phyloP scores from a whole-genome alignment of 1,284 basidiomycete genomes.

The Microbotryum lychnidis-dioicae region DNA sequence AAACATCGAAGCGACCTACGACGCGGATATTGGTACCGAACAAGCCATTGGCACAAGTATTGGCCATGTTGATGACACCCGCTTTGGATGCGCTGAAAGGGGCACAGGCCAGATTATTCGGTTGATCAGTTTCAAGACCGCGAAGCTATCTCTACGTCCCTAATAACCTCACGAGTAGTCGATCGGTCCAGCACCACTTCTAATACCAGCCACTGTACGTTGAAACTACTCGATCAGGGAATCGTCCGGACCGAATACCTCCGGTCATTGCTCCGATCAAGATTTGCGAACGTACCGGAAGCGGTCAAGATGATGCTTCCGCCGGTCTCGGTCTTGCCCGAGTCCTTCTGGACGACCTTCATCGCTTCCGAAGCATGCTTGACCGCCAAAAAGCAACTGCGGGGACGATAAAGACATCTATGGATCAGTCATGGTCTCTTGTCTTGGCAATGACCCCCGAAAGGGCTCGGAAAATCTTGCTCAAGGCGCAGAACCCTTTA shows the following conservation, averaged over 20 bases:
- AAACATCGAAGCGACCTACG: conserved; percentile 4
- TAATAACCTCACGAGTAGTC: conserved; percentile 56
- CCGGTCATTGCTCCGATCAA: too few species aligned
- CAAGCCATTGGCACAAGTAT: conserved; percentile 72
- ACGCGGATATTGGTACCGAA: conserved; percentile 73
- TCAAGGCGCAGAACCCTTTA: too few species aligned
- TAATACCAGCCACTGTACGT: conserved; percentile 64
- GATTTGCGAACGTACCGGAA: conserved; percentile 51
- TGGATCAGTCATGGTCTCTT: neutral
- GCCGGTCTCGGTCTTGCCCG: conserved; percentile 47
- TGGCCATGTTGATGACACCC: conserved; percentile 76
- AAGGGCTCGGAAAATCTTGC: neutral
- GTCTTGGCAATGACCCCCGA: neutral
- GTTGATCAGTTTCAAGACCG: neutral
- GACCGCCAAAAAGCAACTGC: conserved; percentile 78
- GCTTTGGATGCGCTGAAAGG: conserved; percentile 74
- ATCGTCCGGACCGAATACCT: too few species aligned
- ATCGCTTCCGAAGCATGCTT: conserved; percentile 78
- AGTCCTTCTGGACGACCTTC: conserved; percentile 61
- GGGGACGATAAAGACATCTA: neutral
- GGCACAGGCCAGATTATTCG: neutral
- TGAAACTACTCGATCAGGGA: neutral
- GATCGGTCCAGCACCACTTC: conserved; percentile 72
- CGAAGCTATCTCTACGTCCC: neutral
- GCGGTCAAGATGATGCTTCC: conserved; percentile 88